Evolutionary conservation across 148 eudicot genomes (phyloP).

Genomic region (Spergularia marina): DNA sequence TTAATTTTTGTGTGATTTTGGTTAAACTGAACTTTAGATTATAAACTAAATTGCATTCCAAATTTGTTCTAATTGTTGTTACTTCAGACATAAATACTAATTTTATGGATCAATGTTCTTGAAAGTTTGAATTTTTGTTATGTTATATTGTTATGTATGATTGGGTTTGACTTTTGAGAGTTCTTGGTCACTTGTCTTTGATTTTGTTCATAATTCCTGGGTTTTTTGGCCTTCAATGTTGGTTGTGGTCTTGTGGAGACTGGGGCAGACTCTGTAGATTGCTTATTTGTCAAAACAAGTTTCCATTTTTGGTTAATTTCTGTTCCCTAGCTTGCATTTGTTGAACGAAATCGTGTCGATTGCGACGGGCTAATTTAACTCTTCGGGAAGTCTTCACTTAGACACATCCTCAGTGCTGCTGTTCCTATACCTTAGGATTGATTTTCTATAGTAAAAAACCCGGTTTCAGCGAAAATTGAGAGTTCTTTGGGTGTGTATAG

Average conservation of each 20-base stretch:
- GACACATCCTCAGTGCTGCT: neutral
- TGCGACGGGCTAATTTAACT: neutral
- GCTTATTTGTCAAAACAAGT: neutral
- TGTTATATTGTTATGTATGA: neutral
- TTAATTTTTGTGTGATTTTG: neutral
- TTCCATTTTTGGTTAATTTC: neutral
- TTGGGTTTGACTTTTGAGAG: constrained; percentile 1
- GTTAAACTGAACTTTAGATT: neutral
- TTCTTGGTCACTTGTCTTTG: constrained; percentile 1
- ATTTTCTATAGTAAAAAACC: neutral
- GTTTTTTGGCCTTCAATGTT: neutral
- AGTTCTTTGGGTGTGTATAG: neutral
- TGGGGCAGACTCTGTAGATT: neutral
- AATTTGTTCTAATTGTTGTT: neutral
- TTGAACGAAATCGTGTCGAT: neutral
- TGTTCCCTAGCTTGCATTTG: neutral
- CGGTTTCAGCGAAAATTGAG: neutral
- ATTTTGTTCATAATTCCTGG: neutral
- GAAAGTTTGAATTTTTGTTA: too few species aligned
- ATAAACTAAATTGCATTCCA: neutral
- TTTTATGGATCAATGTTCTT: neutral
- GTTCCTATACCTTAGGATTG: neutral
- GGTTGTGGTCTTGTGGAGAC: neutral
- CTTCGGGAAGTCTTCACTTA: too few species aligned
- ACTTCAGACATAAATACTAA: neutral